These are phyloP conservation scores for Teunomyces lycoperdinae DNA, from an alignment of 805 yeast species.

Conservation along the genomic window DNA sequence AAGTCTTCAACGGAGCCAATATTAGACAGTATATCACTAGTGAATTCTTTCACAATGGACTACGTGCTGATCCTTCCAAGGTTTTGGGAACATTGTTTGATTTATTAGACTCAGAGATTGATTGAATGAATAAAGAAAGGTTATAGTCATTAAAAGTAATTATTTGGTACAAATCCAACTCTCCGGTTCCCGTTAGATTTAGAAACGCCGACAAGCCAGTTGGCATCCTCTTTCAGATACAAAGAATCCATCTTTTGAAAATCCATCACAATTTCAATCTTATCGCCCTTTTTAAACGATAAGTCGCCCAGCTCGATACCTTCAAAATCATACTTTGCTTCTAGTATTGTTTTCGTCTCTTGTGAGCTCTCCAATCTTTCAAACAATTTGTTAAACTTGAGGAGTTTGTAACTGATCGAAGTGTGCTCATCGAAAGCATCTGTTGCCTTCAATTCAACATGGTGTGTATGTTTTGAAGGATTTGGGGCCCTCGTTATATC, in stretches of 20 bases:
- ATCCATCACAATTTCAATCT: conserved; percentile 30
- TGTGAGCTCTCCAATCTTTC: conserved; percentile 8
- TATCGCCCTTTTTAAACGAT: conserved; percentile 32
- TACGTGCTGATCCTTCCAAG: conserved; percentile 38
- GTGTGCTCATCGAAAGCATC: conserved; percentile 15
- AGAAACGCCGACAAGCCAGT: conserved; percentile 35
- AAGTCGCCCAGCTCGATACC: conserved; percentile 39
- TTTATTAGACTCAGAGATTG: conserved; percentile 39
- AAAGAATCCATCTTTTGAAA: conserved; percentile 24
- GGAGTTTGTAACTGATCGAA: conserved; percentile 25
- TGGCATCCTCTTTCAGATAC: conserved; percentile 16
- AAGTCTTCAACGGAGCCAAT: conserved; percentile 31
- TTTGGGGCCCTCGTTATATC: conserved; percentile 31
- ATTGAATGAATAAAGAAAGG: conserved; percentile 16
- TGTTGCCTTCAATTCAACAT: conserved; percentile 7
- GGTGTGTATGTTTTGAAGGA: conserved; percentile 7
- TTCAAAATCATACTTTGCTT: conserved; percentile 22
- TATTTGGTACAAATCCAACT: conserved; percentile 36
- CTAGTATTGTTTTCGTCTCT: conserved; percentile 3
- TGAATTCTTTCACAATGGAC: conserved; percentile 51
- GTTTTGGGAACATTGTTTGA: conserved; percentile 40
- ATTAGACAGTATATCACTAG: conserved; percentile 43
- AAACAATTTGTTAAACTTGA: conserved; percentile 22
- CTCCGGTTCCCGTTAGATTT: conserved; percentile 15
- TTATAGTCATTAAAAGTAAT: conserved; percentile 7